Conservation (phyloP, 306 rosid genomes). For the Glycine soja region DNA sequence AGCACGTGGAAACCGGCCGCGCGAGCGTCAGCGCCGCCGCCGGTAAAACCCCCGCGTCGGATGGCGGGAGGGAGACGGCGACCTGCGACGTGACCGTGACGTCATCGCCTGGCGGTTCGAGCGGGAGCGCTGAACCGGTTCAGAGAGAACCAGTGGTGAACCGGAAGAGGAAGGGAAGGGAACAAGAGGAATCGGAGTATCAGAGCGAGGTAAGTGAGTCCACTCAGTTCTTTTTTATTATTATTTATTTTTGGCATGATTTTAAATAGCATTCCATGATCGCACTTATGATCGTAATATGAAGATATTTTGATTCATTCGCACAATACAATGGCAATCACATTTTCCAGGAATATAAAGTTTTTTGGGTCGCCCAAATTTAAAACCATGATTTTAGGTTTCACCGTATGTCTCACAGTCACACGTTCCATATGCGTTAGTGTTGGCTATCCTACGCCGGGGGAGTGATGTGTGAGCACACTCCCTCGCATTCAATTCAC, state of each 20-base stretch:
- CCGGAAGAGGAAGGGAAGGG: slow-evolving; percentile 71
- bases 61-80: slow-evolving; percentile 45
- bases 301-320: too few relatives aligned
- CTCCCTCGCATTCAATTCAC: slow-evolving; percentile 26
- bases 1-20: slow-evolving; percentile 25
- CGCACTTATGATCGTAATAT: too few relatives aligned
- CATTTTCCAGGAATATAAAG: too few relatives aligned
- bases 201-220: slow-evolving; percentile 69
- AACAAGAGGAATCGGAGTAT: slow-evolving; percentile 58
- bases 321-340: too few relatives aligned
- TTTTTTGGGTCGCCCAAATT: too few relatives aligned
- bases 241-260: too few relatives aligned
- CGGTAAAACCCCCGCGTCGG: slow-evolving; percentile 35
- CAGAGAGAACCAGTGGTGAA: slow-evolving; percentile 49
- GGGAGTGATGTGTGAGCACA: slow-evolving; percentile 47
- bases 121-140: slow-evolving; percentile 57
- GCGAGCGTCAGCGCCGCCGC: slow-evolving; percentile 45
- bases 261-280: too few relatives aligned
- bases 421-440: not conserved
- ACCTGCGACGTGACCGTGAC: slow-evolving; percentile 58
- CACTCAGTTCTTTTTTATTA: not conserved
- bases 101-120: slow-evolving; percentile 66
- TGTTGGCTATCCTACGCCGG: slow-evolving; percentile 45
- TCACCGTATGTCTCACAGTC: not conserved
- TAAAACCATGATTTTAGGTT: too few relatives aligned